phyloP scores from a whole-genome alignment of 1,284 basidiomycete genomes.

The Moesziomyces sp. region DNA sequence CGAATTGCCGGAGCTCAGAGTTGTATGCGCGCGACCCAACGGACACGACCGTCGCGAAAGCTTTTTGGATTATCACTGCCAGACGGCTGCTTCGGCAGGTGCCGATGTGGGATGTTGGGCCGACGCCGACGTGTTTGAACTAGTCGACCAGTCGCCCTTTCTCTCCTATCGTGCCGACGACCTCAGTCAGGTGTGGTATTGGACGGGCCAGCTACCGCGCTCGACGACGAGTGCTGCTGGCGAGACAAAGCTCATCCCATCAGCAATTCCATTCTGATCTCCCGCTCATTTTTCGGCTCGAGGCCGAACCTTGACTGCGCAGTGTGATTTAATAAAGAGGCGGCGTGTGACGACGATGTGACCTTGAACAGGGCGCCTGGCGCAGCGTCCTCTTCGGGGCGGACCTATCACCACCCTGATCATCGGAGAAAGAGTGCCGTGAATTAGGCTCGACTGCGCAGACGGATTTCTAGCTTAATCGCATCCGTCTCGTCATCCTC shows the following conservation, averaged over 20 bases:
- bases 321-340: too few species aligned
- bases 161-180: conserved; percentile 7
- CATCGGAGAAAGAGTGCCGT: too few species aligned
- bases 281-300: too few species aligned
- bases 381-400: too few species aligned
- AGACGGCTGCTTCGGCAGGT: background rate
- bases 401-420: too few species aligned
- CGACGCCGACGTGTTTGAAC: conserved; percentile 37
- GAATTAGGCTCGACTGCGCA: too few species aligned
- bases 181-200: background rate
- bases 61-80: conserved; percentile 42
- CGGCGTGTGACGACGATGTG: too few species aligned
- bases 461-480: too few species aligned
- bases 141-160: conserved; percentile 18
- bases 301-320: too few species aligned
- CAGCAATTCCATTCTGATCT: background rate
- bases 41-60: conserved; percentile 43
- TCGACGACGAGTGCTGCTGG: background rate
- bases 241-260: background rate
- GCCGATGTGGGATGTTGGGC: conserved; percentile 36
- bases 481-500: too few species aligned
- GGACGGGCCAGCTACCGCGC: conserved; percentile 11
- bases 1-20: conserved; percentile 18
- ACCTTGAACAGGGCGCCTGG: too few species aligned
- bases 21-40: conserved; percentile 28